Evolutionary conservation across 2,329 filamentous ascomycete genomes (phyloP).

Genomic region (Cladorrhinum sp.): DNA sequence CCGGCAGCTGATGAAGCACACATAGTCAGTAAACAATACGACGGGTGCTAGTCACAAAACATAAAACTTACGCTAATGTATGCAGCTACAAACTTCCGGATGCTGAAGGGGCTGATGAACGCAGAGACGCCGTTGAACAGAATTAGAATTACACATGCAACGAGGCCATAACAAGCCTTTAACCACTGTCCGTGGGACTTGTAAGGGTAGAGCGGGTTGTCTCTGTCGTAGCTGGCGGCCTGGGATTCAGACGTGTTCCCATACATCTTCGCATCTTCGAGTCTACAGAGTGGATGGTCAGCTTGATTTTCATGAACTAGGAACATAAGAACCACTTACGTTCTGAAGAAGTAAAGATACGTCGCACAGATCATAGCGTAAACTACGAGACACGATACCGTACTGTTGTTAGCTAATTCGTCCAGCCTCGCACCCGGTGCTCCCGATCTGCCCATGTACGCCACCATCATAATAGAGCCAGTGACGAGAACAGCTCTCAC

Average conservation of each 20-base stretch:
- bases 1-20: constrained; percentile 31
- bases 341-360: constrained; percentile 39
- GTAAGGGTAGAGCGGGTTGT: constrained; percentile 37
- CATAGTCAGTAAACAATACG: background rate
- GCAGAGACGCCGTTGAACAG: constrained; percentile 36
- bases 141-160: constrained; percentile 34
- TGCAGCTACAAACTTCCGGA: constrained; percentile 36
- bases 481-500: constrained; percentile 40
- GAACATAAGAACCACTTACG: constrained; percentile 27
- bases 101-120: constrained; percentile 37
- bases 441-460: constrained; percentile 39
- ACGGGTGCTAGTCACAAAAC: too few species aligned
- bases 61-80: constrained; percentile 38
- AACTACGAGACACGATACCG: constrained; percentile 40
- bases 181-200: constrained; percentile 41
- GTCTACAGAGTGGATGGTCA: constrained; percentile 25
- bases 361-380: constrained; percentile 40
- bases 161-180: constrained; percentile 36
- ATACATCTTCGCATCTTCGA: constrained; percentile 38
- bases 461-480: constrained; percentile 37
- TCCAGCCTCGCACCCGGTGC: constrained; percentile 34
- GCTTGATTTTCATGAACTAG: background rate
- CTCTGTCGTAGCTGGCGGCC: constrained; percentile 34
- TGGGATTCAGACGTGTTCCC: constrained; percentile 38
- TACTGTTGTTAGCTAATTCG: constrained; percentile 38